Base-by-base conservation (phyloP, 140 eudicot species). In the Ambrosia hybrid region DNA sequence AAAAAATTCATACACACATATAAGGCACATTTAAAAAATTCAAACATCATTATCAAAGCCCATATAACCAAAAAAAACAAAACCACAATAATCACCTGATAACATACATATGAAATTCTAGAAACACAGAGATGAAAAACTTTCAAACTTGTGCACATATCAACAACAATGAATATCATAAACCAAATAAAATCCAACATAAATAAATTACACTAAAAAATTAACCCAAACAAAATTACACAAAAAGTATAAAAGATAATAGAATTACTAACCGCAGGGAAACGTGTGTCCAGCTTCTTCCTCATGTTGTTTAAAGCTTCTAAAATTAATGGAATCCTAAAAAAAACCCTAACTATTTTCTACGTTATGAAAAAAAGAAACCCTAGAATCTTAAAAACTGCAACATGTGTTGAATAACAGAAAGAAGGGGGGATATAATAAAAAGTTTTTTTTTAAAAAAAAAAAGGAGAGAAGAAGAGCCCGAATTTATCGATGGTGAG, bases 271-370 rank as follows among this genome's bases (percentile, higher is more conserved):
- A 89, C 96, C 16, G 96, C 91, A 0, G 96, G 96, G 83, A 89
- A 89, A 67, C 96, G 96, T 17, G 96, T 85, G 60, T 86, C 96
- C 55, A 89, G 90, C 78, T 86, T 89, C 90, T 89, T 89, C 80
- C 92, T 89, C 96, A 89, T 89, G 73, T 78, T 68, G 75, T 48
- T 80, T 60, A 57, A 66, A 69, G 36, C 58, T 62, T 48, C 46
- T 63, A 80, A 76, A 57, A 59, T 15, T 39, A 7, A 59, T 36
- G 12, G 46, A 57, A 65, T 33, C 55, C 45, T 71, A 46, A 59
- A 17, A 17, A 62, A 78, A 72, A 65, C 30, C 57, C 64, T 46
- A 79, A 57, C 73, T 70, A 70, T 12, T 45, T 6, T 15, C 68
- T 64, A 72, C 51, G 46, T 39, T 75, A 57, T 36, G 68, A 38